A percentile compares a stretch with the other conserved stretches of the same genome.
These are phyloP conservation scores for Nepenthes gracilis DNA, from an alignment of 148 eudicot genomes.

Conservation along the genomic window DNA sequence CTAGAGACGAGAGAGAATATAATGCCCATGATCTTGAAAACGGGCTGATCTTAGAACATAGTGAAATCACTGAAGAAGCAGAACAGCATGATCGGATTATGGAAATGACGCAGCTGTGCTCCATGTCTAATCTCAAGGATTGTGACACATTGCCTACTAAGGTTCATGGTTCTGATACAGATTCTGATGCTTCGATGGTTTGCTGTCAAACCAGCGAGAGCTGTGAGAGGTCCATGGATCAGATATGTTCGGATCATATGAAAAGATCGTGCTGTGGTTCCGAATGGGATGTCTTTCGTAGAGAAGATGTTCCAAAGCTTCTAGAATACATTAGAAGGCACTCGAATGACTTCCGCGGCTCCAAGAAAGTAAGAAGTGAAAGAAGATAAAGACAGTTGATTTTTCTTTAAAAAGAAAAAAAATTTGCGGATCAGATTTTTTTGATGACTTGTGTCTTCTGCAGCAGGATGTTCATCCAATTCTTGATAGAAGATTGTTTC, in stretches of 20 bases:
- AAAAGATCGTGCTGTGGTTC: conserved; percentile 38
- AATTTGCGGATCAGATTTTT: background rate
- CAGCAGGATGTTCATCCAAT: conserved; percentile 69
- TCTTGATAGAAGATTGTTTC: conserved; percentile 64
- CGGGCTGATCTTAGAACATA: conserved; percentile 27
- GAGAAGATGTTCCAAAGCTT: conserved; percentile 82
- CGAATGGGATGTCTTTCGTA: conserved; percentile 81
- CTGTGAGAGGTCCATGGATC: conserved; percentile 37
- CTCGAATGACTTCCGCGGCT: conserved; percentile 30
- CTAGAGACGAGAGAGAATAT: conserved; percentile 22
- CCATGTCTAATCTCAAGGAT: conserved; percentile 7
- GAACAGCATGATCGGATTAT: conserved; percentile 23
- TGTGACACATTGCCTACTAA: conserved; percentile 18
- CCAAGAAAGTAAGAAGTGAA: conserved; percentile 26
- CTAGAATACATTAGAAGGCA: conserved; percentile 55
- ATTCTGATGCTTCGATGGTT: conserved; percentile 57
- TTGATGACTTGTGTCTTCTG: conserved; percentile 7
- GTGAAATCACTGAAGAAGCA: conserved; percentile 54
- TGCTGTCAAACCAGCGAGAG: conserved; percentile 40
- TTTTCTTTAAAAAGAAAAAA: background rate
- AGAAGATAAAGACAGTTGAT: conserved; percentile 12
- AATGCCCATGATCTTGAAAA: conserved; percentile 17
- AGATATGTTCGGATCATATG: conserved; percentile 17
- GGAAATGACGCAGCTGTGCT: conserved; percentile 18
- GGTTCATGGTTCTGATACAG: conserved; percentile 39